Base-by-base conservation (phyloP, 306 rosid species). In the Hippophae gyantsensis region DNA sequence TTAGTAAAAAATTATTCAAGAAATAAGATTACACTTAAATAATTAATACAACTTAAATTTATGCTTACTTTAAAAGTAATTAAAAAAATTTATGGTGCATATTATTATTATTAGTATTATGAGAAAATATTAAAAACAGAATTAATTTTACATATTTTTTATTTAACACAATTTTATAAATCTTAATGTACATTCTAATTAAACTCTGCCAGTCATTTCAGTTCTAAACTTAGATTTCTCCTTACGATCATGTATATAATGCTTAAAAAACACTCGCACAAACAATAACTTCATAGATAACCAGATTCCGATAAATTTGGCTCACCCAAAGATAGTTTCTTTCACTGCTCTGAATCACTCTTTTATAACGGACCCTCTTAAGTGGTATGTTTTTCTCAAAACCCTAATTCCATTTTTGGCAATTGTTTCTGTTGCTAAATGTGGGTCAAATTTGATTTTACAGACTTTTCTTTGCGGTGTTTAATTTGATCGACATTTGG, bases 341-440 rank as follows among this genome's bases (percentile, higher is more conserved):
- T 64, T 58, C 56, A 40, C 25, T 41, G 75, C 54, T 72, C 72
- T 70, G 67, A 81, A 82, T 84, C 84, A 69, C 82, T 72, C 83
- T 66, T 65, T 65, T 74, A 63, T 50, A 63, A 61, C 56, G 72
- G 43, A 56, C 65, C 66, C 74, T n/a, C 27, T 26, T 45, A 60
- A 69, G 64, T 26, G 76, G 76, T 75, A 61, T 46, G 73, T 61
- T 43, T 56, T 52, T 14, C 63, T 70, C 61, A 78, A 90, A 85
- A 72, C 89, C 89, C 92, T 76, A 77, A 62, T 64, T 58, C 62
- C 57, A 65, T 44, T 32, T 47, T 10, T 55, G 43, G 45, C 52
- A 5, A 40, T 13, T 62, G 62, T 48, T 60, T 32, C 38, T 63
- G 62, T 49, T 53, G 53, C 52, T 55, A 13, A 68, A 64, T 73